Evolutionary conservation across 306 rosid species (phyloP), one percentile per base, ranked within the genome.

Genomic region (Abrus precatorius): DNA sequence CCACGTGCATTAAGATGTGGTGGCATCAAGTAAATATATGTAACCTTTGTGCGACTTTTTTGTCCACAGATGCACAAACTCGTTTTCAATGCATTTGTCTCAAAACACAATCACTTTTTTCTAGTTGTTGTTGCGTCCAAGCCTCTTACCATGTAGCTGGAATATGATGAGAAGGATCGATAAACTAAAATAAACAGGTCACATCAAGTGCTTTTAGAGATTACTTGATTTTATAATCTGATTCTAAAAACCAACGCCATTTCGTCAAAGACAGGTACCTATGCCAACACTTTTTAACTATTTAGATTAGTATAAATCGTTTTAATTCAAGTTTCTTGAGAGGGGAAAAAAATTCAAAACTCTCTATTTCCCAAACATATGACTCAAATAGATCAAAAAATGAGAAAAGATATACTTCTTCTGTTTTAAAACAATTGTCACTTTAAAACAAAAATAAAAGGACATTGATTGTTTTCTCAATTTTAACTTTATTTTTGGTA

Each of bases 101-200:
- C 8, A 60, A 32, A 33, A 32, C 68, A 5, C 43, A 11, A 33
- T 33, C 44, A 34, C 10, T 1, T 63, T 63, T 63, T 34, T n/a
- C 48, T n/a, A 11, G 43, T 30, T 50, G 56, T 47, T 29, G 38
- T 57, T 57, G 64, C 64, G 64, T 57, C 38, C 38, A 57, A 57
- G 40, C 33, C 36, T 57, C 36, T 57, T 29, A 9, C 62, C 6
- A 7, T 27, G 7, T 7, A 57, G 38, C 64, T 57, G 64, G 64
- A 43, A 4, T 1, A 57, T 29, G 13, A 14, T 54, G 36, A 9
- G 40, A 3, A 5, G 10, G 11, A 38, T 20, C 20, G 40, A 36
- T 4, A 56, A 7, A 27, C 4, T 27, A 12, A 56, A 27, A 8
- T 56, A 57, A 47, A 9, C 52, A 47, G 29, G 64, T 6, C 38